These are phyloP conservation scores for Volvariella surrecta DNA, from an alignment of 1,284 basidiomycete species.

Conservation along the genomic window DNA sequence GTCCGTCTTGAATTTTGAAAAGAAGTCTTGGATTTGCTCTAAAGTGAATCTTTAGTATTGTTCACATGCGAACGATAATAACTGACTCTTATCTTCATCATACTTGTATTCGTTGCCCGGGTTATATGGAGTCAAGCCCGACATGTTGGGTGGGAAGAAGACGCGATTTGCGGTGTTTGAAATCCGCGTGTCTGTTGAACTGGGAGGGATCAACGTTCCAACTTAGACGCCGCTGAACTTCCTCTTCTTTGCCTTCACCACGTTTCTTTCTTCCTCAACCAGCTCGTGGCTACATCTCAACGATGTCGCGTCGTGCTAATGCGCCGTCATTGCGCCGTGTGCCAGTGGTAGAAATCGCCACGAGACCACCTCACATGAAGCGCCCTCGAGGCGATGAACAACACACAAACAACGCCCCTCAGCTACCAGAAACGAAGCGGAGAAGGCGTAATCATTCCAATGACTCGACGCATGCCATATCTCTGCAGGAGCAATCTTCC, in stretches of 20 bases:
- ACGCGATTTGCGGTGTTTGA: slow-evolving; percentile 6
- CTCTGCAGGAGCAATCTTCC: too few species aligned
- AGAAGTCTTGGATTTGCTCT: slow-evolving; percentile 66
- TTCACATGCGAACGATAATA: slow-evolving; percentile 9
- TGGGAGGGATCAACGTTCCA: too few species aligned
- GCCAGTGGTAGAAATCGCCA: slow-evolving; percentile 7
- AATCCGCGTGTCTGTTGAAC: background rate
- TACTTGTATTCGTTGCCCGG: slow-evolving; percentile 37
- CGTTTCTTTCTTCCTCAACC: too few species aligned
- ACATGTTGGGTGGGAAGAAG: slow-evolving; percentile 28
- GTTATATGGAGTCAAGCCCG: slow-evolving; percentile 32
- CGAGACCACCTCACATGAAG: background rate
- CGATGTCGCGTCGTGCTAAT: slow-evolving; percentile 24
- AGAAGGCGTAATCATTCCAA: too few species aligned
- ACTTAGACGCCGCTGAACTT: too few species aligned
- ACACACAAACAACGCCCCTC: too few species aligned
- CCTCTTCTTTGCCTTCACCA: too few species aligned
- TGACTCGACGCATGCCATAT: too few species aligned
- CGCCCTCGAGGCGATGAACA: too few species aligned
- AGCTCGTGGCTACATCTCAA: too few species aligned
- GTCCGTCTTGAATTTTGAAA: slow-evolving; percentile 56
- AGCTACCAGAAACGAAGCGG: too few species aligned
- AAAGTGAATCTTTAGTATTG: slow-evolving; percentile 2
- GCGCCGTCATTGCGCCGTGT: slow-evolving; percentile 4
- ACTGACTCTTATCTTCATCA: slow-evolving; percentile 30